Evolutionary conservation across 768 basidiomycete genomes (phyloP), one percentile per base, ranked within the genome.

Genomic region (Lyophyllum semitale): DNA sequence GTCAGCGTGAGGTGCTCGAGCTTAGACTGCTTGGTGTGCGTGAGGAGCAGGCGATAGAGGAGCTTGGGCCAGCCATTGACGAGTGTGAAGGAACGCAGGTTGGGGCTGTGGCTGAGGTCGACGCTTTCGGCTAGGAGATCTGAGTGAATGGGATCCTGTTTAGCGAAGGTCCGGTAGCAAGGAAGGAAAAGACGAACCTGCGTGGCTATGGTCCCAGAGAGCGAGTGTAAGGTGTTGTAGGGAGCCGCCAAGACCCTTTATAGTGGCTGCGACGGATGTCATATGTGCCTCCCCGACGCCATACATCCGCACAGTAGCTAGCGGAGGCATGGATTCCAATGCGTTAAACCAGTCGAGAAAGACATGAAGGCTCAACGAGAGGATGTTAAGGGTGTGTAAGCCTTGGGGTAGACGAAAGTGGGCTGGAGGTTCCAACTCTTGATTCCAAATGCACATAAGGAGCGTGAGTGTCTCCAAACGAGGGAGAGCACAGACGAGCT

Each of bases 51-150:
- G 18, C 52, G 50, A 23, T 53, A 37, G 12, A 60, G 48, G 2
- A 60, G 48, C 33, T 60, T 57, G 2, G 59, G 59, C 59, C 59
- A 60, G 17, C 55, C 59, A 40, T 60, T 57, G 38, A 50, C 25
- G 12, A 61, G 60, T 15, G 60, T 58, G 26, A 61, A 58, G 3
- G 60, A 61, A 22, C 51, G 60, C 17, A 61, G 60, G 22, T 51
- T 55, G 27, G 49, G 27, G 29, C 42, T 54, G 12, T 58, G 44
- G 26, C 51, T 55, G 23, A 61, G 50, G 47, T 61, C 51, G 41
- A 61, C 27, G 9, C 37, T 33, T 3, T 61, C 53, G 5, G 43
- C 23, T 9, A 58, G 37, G 7, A 58, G 17, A 12, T 58, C 60
- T 58, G 32, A 2, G 29, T n/a, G 22, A 11, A 6, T 17, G 23